Conservation (phyloP, 75 land plant species). For the Pseudotsuga menziesii region DNA sequence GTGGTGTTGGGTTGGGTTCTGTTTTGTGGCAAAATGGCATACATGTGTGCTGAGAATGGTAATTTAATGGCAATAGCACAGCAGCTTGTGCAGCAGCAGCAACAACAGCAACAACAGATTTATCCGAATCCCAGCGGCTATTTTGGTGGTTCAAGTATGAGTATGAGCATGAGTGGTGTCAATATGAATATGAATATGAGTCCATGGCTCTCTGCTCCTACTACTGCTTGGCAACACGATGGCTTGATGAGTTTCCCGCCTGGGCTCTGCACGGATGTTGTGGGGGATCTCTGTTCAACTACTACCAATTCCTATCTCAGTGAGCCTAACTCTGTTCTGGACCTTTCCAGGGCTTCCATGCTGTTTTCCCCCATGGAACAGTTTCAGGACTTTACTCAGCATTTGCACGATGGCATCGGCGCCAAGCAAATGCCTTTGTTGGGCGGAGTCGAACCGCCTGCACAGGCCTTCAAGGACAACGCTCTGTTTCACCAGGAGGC, state of each 20-base stretch:
- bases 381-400: not conserved
- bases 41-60: slow-evolving; percentile 63
- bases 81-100: slow-evolving; percentile 64
- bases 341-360: slow-evolving; percentile 4
- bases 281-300: slow-evolving; percentile 14
- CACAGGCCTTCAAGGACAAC: too few relatives aligned
- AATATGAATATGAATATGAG: not conserved
- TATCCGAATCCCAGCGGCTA: slow-evolving; percentile 5
- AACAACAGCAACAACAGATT: slow-evolving; percentile 44
- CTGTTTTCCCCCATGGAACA: slow-evolving; percentile 8
- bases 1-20: not conserved
- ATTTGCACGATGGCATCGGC: not conserved
- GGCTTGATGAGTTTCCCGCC: slow-evolving; percentile 1
- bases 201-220: slow-evolving; percentile 23
- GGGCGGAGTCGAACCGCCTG: not conserved
- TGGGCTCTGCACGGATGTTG: slow-evolving; percentile 11
- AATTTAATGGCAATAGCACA: slow-evolving; percentile 79
- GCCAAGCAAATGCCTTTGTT: not conserved
- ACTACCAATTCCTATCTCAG: slow-evolving; percentile 19
- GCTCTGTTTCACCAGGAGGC: not conserved
- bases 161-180: not conserved
- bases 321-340: slow-evolving; percentile 13
- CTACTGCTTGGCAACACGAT: slow-evolving; percentile 7
- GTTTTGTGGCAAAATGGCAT: slow-evolving; percentile 37
- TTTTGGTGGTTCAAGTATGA: not conserved